Evolutionary conservation across 495 filamentous ascomycete species (phyloP).

Genomic region (Cladorrhinum samala): DNA sequence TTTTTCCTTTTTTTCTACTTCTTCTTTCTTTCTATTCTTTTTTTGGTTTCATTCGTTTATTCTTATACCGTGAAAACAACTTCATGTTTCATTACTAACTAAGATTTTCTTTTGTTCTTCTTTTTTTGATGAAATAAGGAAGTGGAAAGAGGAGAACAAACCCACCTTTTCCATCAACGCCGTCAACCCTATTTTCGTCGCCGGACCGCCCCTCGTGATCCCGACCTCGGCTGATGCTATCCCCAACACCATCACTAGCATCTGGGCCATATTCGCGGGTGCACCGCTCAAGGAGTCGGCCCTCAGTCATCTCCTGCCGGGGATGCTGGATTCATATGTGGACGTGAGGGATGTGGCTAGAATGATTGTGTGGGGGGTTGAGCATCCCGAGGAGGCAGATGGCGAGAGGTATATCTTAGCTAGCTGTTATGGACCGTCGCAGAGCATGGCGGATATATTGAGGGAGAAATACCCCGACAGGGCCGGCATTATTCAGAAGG

Average conservation of each 20-base stretch:
- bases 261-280: conserved; percentile 24
- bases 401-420: conserved; percentile 33
- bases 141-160: background rate
- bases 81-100: too few relatives aligned
- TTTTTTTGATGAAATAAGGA: too few relatives aligned
- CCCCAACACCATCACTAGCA: conserved; percentile 11
- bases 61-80: too few relatives aligned
- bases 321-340: conserved; percentile 24
- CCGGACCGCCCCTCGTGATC: conserved; percentile 25
- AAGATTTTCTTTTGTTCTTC: too few relatives aligned
- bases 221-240: conserved; percentile 17
- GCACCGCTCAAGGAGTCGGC: conserved; percentile 1
- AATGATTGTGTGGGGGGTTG: conserved; percentile 31
- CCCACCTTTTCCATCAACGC: background rate
- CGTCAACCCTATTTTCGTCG: conserved; percentile 14
- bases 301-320: background rate
- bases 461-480: conserved; percentile 31
- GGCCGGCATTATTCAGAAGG: conserved; percentile 27
- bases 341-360: conserved; percentile 43
- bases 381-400: conserved; percentile 28
- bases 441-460: conserved; percentile 37
- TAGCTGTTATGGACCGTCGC: conserved; percentile 20
- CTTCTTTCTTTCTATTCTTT: background rate
- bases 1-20: conserved; percentile 1
- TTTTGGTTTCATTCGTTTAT: too few relatives aligned